Conservation (phyloP, 108 stramenopile genomes). For the Stephanodiscus minutulus region DNA sequence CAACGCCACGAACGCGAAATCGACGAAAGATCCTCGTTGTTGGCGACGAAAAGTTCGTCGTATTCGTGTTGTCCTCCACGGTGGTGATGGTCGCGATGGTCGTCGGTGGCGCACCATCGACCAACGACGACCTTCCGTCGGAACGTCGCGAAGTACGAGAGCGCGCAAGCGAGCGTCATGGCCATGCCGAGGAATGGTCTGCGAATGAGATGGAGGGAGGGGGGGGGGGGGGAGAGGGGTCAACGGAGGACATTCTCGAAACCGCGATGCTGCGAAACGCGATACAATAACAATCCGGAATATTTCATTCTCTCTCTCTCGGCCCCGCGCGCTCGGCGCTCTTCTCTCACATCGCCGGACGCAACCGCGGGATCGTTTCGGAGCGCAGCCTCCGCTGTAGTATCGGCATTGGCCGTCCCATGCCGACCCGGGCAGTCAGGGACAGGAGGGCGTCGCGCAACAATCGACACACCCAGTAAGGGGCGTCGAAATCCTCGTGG, state of each 20-base stretch:
- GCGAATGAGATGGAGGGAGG: constrained; percentile 26
- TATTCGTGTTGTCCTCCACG: not conserved
- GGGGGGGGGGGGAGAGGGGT: no score
- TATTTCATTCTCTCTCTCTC: no score
- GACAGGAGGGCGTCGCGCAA: constrained; percentile 13
- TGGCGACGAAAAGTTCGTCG: no score
- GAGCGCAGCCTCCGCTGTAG: constrained; percentile 2
- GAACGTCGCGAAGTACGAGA: constrained; percentile 42
- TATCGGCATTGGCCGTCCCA: no score
- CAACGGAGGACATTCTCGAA: constrained; percentile 32
- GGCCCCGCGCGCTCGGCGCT: no score
- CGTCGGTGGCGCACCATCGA: constrained; percentile 23
- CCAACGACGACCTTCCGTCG: constrained; percentile 21
- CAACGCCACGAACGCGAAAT: not conserved
- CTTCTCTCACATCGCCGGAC: constrained; percentile 18
- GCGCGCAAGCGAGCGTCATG: constrained; percentile 36
- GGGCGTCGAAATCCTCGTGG: constrained; percentile 61
- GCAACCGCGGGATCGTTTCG: constrained; percentile 27
- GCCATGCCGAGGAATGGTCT: constrained; percentile 38
- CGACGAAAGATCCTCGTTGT: not conserved
- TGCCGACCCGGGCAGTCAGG: constrained; percentile 23
- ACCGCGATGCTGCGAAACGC: constrained; percentile 29
- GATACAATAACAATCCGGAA: no score
- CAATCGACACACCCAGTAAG: constrained; percentile 65
- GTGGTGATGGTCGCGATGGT: not conserved